Evolutionary conservation across 2,329 filamentous ascomycete species (phyloP).

Genomic region (Kalmusia sp.): DNA sequence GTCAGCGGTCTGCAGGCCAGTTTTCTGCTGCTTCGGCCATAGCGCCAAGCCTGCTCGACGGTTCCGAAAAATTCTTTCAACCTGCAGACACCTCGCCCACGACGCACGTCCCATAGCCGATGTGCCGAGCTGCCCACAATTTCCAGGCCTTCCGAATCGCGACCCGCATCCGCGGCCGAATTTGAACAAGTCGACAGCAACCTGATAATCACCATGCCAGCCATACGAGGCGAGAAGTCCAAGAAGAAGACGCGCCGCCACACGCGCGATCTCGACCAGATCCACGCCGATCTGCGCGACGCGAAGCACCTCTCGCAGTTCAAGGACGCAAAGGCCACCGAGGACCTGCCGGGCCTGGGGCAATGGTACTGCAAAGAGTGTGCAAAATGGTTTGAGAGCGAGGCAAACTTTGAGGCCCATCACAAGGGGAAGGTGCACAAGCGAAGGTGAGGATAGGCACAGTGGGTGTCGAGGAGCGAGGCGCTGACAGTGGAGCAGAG

Average conservation of each 20-base stretch:
- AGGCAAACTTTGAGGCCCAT: constrained; percentile 77
- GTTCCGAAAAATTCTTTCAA: constrained; percentile 27
- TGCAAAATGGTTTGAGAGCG: constrained; percentile 94
- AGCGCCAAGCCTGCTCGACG: constrained; percentile 19
- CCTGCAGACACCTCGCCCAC: constrained; percentile 34
- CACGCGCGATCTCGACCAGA: constrained; percentile 87
- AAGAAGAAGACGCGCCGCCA: constrained; percentile 57
- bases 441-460: constrained; percentile 69
- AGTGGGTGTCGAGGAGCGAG: background rate
- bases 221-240: constrained; percentile 57
- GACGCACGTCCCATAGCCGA: constrained; percentile 24
- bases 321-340: constrained; percentile 77
- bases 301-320: constrained; percentile 81
- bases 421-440: constrained; percentile 91
- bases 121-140: constrained; percentile 33
- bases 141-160: constrained; percentile 26
- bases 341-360: constrained; percentile 88
- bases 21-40: constrained; percentile 4
- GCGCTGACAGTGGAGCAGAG: constrained; percentile 57
- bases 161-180: constrained; percentile 26
- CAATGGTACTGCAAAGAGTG: constrained; percentile 90
- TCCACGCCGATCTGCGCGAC: constrained; percentile 80
- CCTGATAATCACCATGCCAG: constrained; percentile 52
- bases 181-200: constrained; percentile 1
- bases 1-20: constrained; percentile 32